phyloP scores from a whole-genome alignment of 169 alveolate species.

The Eimeria praecox region DNA sequence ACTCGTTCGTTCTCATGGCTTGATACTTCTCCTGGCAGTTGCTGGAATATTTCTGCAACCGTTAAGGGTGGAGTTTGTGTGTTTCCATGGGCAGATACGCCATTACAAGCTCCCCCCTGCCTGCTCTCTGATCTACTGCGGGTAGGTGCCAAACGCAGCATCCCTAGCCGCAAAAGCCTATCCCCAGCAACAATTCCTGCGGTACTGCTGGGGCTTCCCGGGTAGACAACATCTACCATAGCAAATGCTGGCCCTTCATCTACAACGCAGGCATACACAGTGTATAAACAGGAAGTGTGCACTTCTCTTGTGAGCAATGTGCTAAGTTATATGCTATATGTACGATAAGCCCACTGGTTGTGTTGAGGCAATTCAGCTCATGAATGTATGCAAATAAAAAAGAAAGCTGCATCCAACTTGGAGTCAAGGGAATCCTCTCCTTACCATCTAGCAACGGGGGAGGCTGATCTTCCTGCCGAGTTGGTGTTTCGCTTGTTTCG shows the following conservation, averaged over 20 bases:
- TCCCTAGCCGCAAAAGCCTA: constrained; percentile 32
- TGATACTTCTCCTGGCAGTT: constrained; percentile 7
- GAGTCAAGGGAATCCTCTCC: not conserved
- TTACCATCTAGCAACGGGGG: constrained; percentile 2
- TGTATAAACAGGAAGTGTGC: too few species aligned
- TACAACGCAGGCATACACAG: too few species aligned
- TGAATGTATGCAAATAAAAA: not conserved
- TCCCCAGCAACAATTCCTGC: constrained; percentile 55
- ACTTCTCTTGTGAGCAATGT: too few species aligned
- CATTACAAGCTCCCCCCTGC: not conserved
- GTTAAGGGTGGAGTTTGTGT: not conserved
- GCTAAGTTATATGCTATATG: not conserved
- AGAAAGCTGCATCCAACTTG: not conserved
- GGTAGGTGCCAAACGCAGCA: constrained; percentile 9
- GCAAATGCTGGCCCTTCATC: constrained; percentile 62
- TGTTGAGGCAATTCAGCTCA: not conserved
- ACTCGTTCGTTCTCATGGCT: constrained; percentile 16
- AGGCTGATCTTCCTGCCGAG: not conserved
- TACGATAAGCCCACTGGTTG: not conserved
- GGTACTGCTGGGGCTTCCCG: constrained; percentile 49
- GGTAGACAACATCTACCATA: constrained; percentile 41
- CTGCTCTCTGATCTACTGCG: not conserved
- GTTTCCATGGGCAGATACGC: not conserved
- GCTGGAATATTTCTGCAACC: not conserved
- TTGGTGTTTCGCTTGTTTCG: not conserved